Base-by-base conservation (phyloP, 139 green algal species). In the Edaphochlamys debaryana region DNA sequence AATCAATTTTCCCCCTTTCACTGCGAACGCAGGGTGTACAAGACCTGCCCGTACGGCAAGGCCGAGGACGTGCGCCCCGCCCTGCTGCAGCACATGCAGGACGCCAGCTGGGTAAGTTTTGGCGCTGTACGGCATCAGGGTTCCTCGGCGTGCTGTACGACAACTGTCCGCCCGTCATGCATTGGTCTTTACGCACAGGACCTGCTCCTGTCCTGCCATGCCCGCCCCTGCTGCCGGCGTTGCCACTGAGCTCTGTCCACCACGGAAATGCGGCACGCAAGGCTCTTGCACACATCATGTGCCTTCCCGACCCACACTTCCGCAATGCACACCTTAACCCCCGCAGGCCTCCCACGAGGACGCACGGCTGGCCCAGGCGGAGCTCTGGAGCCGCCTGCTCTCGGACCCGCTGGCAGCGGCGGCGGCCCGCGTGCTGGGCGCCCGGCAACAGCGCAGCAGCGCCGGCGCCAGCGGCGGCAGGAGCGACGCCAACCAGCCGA, bases 21-120 rank as follows among this genome's bases (percentile, higher is more conserved):
- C 58, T 66, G 23, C 25, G 11, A n/a, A n/a, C 67, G 0, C 36
- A 73, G 67, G 67, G 67, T 73, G 67, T 73, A 73, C 67, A 73
- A 73, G 67, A 36, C 54, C 67, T 54, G 37, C 41, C 67, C 67
- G 11, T 4, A 56, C 23, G 67, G 37, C 30, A 17, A 73, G 13
- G 37, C 50, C 38, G 37, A 73, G 38, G 54, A 56, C 15, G 67
- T 52, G 19, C 32, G 9, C 38, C 67, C 67, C 37, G 34, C 34
- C 38, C 34, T 36, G 34, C n/a, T 72, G 25, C 67, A 30, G 32
- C 36, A 72, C 36, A 52, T 22, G 67, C 67, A 72, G 67, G 5
- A 30, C 34, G 38, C 38, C 7, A 36, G 34, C 20, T 36, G 52
- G 67, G 67, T 52, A 30, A 30, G 38, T 72, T n/a, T n/a, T n/a